Evolutionary conservation across 148 eudicot genomes (phyloP).

Genomic region (Cornus kousa): DNA sequence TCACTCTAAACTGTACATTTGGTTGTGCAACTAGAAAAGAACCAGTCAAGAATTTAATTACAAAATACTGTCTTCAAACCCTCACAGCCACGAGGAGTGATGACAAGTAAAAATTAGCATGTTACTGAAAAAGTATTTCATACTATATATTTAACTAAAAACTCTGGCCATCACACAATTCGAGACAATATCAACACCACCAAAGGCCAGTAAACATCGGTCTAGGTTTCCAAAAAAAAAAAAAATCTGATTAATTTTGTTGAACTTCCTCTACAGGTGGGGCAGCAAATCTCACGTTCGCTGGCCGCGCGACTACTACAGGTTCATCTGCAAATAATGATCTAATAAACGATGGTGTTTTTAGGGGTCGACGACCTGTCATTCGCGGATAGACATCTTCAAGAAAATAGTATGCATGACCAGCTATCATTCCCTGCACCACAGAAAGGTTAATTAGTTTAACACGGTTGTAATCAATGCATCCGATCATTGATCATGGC

Average conservation of each 20-base stretch:
- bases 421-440: constrained; percentile 94
- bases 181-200: neutral
- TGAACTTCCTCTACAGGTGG: constrained; percentile 48
- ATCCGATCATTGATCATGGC: neutral
- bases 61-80: neutral
- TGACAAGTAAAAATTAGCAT: neutral
- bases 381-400: constrained; percentile 92
- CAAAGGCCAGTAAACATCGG: neutral
- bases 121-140: neutral
- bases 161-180: neutral
- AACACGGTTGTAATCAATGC: neutral
- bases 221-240: neutral
- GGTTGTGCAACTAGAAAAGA: too few relatives aligned
- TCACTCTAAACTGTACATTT: too few relatives aligned
- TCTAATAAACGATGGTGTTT: constrained; percentile 73
- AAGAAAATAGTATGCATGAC: constrained; percentile 94
- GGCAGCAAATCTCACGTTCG: constrained; percentile 69
- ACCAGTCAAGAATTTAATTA: neutral
- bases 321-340: constrained; percentile 85
- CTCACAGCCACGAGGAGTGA: neutral
- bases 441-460: neutral
- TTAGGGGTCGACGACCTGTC: constrained; percentile 89
- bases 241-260: constrained; percentile 11
- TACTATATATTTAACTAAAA: neutral
- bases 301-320: constrained; percentile 75